Evolutionary conservation across 2,329 filamentous ascomycete genomes (phyloP), one percentile per base, ranked within the genome.

Genomic region (Fusarium sterilihyphosum): DNA sequence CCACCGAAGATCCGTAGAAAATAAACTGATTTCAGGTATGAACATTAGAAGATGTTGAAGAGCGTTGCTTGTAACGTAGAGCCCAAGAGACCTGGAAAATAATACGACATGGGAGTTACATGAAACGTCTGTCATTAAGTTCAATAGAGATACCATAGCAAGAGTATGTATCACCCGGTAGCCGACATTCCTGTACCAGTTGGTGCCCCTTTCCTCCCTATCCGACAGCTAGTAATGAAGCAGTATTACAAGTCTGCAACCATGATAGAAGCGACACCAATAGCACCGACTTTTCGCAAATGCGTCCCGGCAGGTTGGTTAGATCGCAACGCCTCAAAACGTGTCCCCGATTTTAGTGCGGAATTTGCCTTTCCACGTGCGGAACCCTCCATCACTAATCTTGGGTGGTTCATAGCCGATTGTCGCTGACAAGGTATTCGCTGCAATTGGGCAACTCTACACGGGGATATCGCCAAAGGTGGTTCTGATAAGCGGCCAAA

Each of bases 1-100:
- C 8, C 4, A 0, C 49, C 11, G 0, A 17, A 33, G n/a, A 6
- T 0, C 8, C 2, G 8, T 7, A 0, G 2, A 9, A 17, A 3
- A 9, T 13, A 6, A 5, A 9, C 11, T 22, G 4, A 18, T 13
- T 29, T 3, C 13, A 29, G 11, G 14, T 29, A 13, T 22, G 10
- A 29, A 5, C 7, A n/a, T 6, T n/a, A 14, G 20, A 26, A 13
- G 8, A 18, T 10, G 11, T 22, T 11, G 24, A 26, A 16, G 4
- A 9, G 17, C 18, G 8, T 18, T 31, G 16, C 8, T 6, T 14
- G 22, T 10, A 49, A 20, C 26, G 14, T 29, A 22, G 44, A 29
- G 3, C 24, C 17, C 8, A 53, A 24, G 6, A 26, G n/a, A 31
- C n/a, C 9, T 37, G 18, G 31, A 14, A 6, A 37, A 11, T 4